Percentiles rank a stretch among this genome's conserved stretches.
phyloP scores from a whole-genome alignment of 1,139 yeast genomes.

The Yamadazyma atlantica region DNA sequence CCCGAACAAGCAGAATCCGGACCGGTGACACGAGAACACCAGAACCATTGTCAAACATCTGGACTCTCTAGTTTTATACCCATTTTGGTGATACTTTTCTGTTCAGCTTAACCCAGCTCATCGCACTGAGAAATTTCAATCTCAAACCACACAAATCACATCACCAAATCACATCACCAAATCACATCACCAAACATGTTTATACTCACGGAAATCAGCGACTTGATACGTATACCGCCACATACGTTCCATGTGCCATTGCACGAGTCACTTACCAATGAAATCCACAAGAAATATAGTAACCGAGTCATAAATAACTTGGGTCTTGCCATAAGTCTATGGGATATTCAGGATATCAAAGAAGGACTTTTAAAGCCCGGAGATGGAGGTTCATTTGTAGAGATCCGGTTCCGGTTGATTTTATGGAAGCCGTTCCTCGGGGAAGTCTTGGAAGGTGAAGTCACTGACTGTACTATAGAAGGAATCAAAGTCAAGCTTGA shows the following conservation, averaged over 20 bases:
- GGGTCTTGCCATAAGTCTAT: slow-evolving; percentile 81
- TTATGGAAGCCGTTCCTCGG: slow-evolving; percentile 95
- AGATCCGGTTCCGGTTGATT: slow-evolving; percentile 69
- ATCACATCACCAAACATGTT: slow-evolving; percentile 53
- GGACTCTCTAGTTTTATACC: no score
- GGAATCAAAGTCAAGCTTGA: slow-evolving; percentile 85
- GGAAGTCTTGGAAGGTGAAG: slow-evolving; percentile 92
- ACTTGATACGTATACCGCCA: slow-evolving; percentile 86
- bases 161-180: background rate
- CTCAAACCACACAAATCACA: background rate
- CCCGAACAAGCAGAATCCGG: no score
- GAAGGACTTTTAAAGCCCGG: slow-evolving; percentile 93
- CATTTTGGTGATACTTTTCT: no score
- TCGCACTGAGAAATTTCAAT: background rate
- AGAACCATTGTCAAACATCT: no score
- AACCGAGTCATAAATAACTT: slow-evolving; percentile 79
- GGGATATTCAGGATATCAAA: slow-evolving; percentile 76
- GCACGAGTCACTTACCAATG: slow-evolving; percentile 70
- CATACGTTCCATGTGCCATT: slow-evolving; percentile 74
- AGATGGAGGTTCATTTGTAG: slow-evolving; percentile 89
- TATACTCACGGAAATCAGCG: slow-evolving; percentile 74
- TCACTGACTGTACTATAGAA: slow-evolving; percentile 79
- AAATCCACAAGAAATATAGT: slow-evolving; percentile 79
- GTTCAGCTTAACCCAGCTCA: background rate
- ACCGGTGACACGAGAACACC: no score